These are phyloP conservation scores for Nothophoma quercina DNA, from an alignment of 2,329 filamentous ascomycete species.

Conservation along the genomic window DNA sequence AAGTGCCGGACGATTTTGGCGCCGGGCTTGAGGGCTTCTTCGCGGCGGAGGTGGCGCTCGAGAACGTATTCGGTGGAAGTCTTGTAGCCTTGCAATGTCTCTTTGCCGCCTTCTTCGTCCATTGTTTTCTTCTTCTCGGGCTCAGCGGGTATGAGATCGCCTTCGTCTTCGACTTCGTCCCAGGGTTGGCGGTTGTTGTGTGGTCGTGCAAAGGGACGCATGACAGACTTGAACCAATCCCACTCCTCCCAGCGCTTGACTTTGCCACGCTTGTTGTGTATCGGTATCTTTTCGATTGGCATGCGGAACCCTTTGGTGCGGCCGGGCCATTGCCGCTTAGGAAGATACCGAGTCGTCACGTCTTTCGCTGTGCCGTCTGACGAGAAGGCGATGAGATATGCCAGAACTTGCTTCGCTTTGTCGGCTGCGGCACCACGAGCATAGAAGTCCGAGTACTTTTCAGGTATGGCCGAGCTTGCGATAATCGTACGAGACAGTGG, in stretches of 20 bases:
- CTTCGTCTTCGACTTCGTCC: constrained; percentile 81
- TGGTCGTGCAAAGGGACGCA: constrained; percentile 73
- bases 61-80: constrained; percentile 84
- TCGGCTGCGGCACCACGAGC: constrained; percentile 84
- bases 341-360: constrained; percentile 90
- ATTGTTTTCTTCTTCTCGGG: constrained; percentile 70
- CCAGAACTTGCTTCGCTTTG: constrained; percentile 85
- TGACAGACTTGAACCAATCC: constrained; percentile 87
- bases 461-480: constrained; percentile 70
- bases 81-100: constrained; percentile 87
- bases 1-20: constrained; percentile 78
- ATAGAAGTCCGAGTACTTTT: constrained; percentile 78
- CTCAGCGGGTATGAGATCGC: constrained; percentile 76
- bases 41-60: constrained; percentile 84
- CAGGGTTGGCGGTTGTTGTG: constrained; percentile 66
- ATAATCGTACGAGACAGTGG: constrained; percentile 60
- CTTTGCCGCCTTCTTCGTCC: constrained; percentile 73
- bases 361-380: constrained; percentile 91
- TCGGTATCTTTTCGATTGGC: constrained; percentile 77
- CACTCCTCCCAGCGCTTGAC: constrained; percentile 77
- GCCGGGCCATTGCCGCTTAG: constrained; percentile 80
- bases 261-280: constrained; percentile 80
- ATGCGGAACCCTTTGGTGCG: constrained; percentile 87
- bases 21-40: constrained; percentile 80
- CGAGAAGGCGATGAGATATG: constrained; percentile 85